A percentile compares a stretch with the other conserved stretches of the same genome.
phyloP scores from a whole-genome alignment of 1,284 basidiomycete species.

The Mixia osmundae region DNA sequence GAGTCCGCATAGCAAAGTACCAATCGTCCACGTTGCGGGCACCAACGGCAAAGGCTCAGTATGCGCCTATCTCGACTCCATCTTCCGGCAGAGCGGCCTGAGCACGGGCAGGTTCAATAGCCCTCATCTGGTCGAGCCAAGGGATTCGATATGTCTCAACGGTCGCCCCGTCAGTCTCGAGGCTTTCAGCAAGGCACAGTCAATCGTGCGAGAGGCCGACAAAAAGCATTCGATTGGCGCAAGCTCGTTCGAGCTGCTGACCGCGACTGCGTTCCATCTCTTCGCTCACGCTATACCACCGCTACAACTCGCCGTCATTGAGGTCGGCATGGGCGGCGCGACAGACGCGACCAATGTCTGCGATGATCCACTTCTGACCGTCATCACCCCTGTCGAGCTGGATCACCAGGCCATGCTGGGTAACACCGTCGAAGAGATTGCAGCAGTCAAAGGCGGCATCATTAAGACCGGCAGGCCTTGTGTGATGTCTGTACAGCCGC shows the following conservation, averaged over 20 bases:
- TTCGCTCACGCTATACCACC: slow-evolving; percentile 33
- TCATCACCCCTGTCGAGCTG: slow-evolving; percentile 62
- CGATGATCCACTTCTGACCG: slow-evolving; percentile 46
- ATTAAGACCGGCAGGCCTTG: slow-evolving; percentile 43
- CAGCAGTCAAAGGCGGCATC: slow-evolving; percentile 65
- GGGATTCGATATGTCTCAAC: slow-evolving; percentile 55
- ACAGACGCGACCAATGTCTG: slow-evolving; percentile 86
- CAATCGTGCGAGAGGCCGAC: slow-evolving; percentile 33
- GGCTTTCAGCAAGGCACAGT: slow-evolving; percentile 32
- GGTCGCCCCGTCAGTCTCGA: slow-evolving; percentile 31
- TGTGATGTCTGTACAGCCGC: slow-evolving; percentile 44
- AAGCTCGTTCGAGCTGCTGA: slow-evolving; percentile 62
- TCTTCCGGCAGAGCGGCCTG: slow-evolving; percentile 35
- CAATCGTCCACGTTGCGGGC: slow-evolving; percentile 76
- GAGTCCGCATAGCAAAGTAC: slow-evolving; percentile 38
- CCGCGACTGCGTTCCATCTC: slow-evolving; percentile 44
- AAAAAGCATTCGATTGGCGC: slow-evolving; percentile 28
- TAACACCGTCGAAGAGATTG: slow-evolving; percentile 44
- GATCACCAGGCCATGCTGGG: slow-evolving; percentile 87
- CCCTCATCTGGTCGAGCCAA: slow-evolving; percentile 59
- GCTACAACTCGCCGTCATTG: slow-evolving; percentile 64
- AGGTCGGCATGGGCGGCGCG: slow-evolving; percentile 85
- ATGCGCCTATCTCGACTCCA: slow-evolving; percentile 54
- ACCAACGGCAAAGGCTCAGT: slow-evolving; percentile 97
- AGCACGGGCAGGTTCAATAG: slow-evolving; percentile 70